Percentiles rank a stretch among this genome's conserved stretches.
phyloP scores from a whole-genome alignment of 495 filamentous ascomycete species.

The Hypoxylon crocopeplum region DNA sequence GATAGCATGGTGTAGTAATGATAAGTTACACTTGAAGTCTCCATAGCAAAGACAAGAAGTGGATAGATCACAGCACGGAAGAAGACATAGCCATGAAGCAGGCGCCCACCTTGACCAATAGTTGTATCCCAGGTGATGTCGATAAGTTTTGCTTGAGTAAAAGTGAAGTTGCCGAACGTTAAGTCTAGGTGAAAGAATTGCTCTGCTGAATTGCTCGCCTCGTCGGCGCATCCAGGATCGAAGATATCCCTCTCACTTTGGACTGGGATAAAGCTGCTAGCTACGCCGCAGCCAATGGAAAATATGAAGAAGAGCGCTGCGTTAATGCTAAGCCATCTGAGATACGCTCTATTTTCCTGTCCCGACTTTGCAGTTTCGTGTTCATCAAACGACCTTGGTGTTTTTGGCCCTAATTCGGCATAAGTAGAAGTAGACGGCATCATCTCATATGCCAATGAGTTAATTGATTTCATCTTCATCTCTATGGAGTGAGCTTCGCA shows the following conservation, averaged over 20 bases:
- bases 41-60: conserved; percentile 9
- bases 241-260: background rate
- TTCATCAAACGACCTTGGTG: background rate
- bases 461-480: background rate
- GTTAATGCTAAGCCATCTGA: background rate
- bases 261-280: background rate
- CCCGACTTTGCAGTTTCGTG: background rate
- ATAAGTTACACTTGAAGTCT: conserved; percentile 13
- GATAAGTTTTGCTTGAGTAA: conserved; percentile 15
- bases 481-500: no score
- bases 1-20: conserved; percentile 4
- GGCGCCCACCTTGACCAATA: conserved; percentile 11
- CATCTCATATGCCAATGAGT: background rate
- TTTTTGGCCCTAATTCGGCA: no score
- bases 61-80: conserved; percentile 10
- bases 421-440: background rate
- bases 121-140: conserved; percentile 12
- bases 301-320: background rate
- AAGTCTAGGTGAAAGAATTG: conserved; percentile 1
- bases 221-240: conserved; percentile 5
- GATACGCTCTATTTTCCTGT: background rate
- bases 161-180: conserved; percentile 10
- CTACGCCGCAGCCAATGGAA: background rate
- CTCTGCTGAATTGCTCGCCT: background rate
- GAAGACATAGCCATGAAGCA: conserved; percentile 12